A percentile compares a stretch with the other conserved stretches of the same genome.
phyloP scores from a whole-genome alignment of 495 filamentous ascomycete genomes.

The Hyphodiscus hymeniophilus region DNA sequence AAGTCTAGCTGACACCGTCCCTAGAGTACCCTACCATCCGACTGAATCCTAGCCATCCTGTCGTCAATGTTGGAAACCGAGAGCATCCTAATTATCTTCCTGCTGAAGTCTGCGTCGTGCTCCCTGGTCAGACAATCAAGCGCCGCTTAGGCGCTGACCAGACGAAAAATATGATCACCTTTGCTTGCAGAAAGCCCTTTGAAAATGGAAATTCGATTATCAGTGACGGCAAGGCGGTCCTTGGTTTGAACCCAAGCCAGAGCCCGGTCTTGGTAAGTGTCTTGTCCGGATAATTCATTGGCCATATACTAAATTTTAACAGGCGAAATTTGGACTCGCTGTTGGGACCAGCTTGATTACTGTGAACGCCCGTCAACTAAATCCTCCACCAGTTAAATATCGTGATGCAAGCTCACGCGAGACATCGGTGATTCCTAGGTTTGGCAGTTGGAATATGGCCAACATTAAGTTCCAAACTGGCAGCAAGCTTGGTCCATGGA shows the following conservation, averaged over 20 bases:
- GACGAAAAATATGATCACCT: conserved; percentile 54
- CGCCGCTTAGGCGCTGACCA: conserved; percentile 47
- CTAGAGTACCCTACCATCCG: conserved; percentile 37
- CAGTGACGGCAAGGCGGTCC: conserved; percentile 38
- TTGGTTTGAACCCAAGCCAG: conserved; percentile 33
- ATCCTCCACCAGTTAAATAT: conserved; percentile 47
- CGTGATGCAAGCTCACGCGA: conserved; percentile 15
- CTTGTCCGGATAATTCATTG: conserved; percentile 4
- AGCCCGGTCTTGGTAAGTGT: conserved; percentile 26
- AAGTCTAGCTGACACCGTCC: conserved; percentile 16
- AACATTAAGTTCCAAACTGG: conserved; percentile 34
- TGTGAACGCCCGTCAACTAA: conserved; percentile 54
- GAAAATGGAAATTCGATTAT: conserved; percentile 61
- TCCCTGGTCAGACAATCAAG: conserved; percentile 56
- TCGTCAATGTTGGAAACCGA: conserved; percentile 61
- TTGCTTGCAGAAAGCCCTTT: conserved; percentile 57
- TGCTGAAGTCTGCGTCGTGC: conserved; percentile 54
- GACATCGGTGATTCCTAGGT: conserved; percentile 15
- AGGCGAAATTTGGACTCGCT: conserved; percentile 47
- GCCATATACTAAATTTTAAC: conserved; percentile 18
- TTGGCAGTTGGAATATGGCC: conserved; percentile 51
- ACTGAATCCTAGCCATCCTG: conserved; percentile 36
- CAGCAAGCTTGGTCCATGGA: conserved; percentile 31
- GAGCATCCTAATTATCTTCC: conserved; percentile 56
- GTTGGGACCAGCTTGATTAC: conserved; percentile 50